Evolutionary conservation across 345 rosid genomes (phyloP).

Genomic region (Eucalyptus leucophloia): DNA sequence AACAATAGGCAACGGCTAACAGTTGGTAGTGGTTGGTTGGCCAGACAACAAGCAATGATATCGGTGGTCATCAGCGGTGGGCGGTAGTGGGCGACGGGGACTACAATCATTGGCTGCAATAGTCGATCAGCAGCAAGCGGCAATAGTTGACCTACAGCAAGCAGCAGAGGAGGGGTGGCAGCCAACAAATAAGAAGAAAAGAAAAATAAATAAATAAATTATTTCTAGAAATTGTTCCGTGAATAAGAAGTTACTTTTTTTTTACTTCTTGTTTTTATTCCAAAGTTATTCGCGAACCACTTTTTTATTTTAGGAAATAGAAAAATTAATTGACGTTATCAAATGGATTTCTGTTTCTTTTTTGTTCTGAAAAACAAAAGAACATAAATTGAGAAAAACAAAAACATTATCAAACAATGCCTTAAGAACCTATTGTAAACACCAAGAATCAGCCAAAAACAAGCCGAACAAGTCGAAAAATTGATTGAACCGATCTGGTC

Average conservation of each 20-base stretch:
- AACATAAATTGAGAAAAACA: accelerated
- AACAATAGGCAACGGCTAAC: accelerated
- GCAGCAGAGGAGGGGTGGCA: accelerated
- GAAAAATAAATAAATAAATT: too few relatives aligned
- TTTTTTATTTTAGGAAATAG: too few relatives aligned
- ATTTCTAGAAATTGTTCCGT: too few relatives aligned
- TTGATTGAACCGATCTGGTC: not conserved
- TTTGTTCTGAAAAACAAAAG: accelerated
- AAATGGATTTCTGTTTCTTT: accelerated
- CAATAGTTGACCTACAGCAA: accelerated
- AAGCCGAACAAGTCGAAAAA: not conserved
- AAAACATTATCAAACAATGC: too few relatives aligned
- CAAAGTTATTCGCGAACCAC: accelerated
- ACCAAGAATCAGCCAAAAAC: not conserved
- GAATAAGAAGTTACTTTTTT: too few relatives aligned
- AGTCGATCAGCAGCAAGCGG: accelerated
- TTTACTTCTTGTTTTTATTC: too few relatives aligned
- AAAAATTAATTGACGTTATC: too few relatives aligned
- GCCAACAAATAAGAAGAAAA: too few relatives aligned
- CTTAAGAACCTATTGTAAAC: not conserved
- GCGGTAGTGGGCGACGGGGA: accelerated
- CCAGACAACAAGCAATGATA: accelerated
- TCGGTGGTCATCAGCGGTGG: accelerated
- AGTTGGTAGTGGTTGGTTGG: accelerated
- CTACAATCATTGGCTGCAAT: accelerated